Percentiles rank a stretch among this genome's conserved stretches.
phyloP scores from a whole-genome alignment of 495 filamentous ascomycete genomes.

The Mycothermus thermophilus region DNA sequence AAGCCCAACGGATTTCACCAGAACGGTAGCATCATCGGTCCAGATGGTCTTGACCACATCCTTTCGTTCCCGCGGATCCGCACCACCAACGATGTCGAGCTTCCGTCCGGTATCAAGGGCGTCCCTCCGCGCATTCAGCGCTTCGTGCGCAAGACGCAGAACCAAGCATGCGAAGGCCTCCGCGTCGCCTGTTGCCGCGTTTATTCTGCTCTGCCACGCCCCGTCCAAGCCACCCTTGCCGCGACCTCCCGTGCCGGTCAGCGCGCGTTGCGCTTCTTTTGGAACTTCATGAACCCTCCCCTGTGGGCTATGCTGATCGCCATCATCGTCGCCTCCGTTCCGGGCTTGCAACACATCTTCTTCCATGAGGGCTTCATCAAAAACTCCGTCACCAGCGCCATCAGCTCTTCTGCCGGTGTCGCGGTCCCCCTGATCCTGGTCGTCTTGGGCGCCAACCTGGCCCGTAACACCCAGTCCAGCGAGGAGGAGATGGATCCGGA shows the following conservation, averaged over 20 bases:
- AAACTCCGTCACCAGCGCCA: constrained; percentile 82
- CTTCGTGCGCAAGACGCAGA: constrained; percentile 7
- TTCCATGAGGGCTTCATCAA: constrained; percentile 82
- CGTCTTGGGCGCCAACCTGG: constrained; percentile 89
- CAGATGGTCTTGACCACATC: constrained; percentile 21
- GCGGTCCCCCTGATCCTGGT: constrained; percentile 92
- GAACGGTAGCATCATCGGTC: constrained; percentile 4
- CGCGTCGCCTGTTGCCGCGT: constrained; percentile 11
- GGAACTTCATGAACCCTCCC: constrained; percentile 96
- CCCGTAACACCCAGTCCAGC: constrained; percentile 49
- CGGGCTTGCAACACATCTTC: constrained; percentile 67
- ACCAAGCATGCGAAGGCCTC: constrained; percentile 26
- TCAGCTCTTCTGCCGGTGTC: constrained; percentile 73
- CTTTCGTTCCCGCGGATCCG: constrained; percentile 32
- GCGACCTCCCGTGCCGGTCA: constrained; percentile 24
- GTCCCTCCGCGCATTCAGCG: constrained; percentile 14
- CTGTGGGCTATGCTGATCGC: constrained; percentile 92
- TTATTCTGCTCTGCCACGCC: constrained; percentile 38
- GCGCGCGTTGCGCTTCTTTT: constrained; percentile 51
- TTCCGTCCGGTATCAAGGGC: constrained; percentile 21
- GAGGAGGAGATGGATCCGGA: constrained; percentile 46
- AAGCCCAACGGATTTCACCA: constrained; percentile 1
- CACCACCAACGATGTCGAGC: constrained; percentile 19
- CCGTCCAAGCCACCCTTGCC: constrained; percentile 41
- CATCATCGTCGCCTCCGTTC: constrained; percentile 83